These are phyloP conservation scores for Aspergillus costaricaensis DNA, from an alignment of 2,329 filamentous ascomycete species.

Conservation along the genomic window DNA sequence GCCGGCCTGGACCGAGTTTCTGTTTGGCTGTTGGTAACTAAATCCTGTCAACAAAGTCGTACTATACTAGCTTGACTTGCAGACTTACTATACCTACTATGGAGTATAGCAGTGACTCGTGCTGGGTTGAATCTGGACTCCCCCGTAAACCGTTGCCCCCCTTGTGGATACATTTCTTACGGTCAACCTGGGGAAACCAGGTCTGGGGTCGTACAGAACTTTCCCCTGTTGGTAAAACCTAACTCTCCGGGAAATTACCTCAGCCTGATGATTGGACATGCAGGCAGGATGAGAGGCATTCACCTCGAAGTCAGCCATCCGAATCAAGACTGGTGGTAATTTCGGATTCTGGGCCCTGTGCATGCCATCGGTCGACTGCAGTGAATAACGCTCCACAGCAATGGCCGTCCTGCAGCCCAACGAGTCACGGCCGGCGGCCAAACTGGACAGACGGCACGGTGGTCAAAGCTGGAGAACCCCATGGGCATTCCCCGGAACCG, in stretches of 20 bases:
- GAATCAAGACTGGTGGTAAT: neutral
- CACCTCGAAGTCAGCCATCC: neutral
- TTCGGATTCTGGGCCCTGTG: neutral
- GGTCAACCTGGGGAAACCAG: neutral
- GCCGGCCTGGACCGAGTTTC: slow-evolving; percentile 22
- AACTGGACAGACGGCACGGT: neutral
- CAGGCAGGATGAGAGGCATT: neutral
- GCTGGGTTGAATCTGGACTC: neutral
- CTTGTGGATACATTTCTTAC: neutral
- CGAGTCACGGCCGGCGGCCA: neutral
- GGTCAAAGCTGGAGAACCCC: slow-evolving; percentile 12
- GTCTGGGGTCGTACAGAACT: neutral
- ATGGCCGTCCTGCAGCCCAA: neutral
- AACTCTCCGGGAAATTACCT: neutral
- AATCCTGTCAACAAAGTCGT: neutral
- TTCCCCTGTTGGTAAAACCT: neutral
- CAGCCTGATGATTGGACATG: neutral
- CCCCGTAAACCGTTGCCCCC: neutral
- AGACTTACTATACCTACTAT: too few relatives aligned
- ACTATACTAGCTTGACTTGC: too few relatives aligned
- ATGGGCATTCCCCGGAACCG: slow-evolving; percentile 22
- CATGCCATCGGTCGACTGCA: neutral
- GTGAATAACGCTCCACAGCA: neutral
- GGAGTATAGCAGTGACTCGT: neutral
- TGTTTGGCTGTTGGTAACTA: slow-evolving; percentile 24